These are phyloP conservation scores for Inga leiocalycina DNA, from an alignment of 306 rosid genomes.

Conservation along the genomic window DNA sequence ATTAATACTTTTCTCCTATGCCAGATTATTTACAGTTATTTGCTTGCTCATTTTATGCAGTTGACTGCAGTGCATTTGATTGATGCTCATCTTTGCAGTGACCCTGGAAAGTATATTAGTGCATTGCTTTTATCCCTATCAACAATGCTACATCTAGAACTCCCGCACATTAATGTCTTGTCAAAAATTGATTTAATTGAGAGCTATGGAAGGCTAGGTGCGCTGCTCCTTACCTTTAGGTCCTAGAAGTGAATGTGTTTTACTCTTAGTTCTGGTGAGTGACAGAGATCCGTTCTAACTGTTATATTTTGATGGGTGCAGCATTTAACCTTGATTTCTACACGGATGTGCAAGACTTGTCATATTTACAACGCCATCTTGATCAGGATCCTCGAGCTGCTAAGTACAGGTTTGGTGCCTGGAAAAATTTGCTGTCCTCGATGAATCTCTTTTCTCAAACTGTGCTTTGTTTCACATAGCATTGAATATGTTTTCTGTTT, in stretches of 20 bases:
- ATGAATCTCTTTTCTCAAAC: slow-evolving; percentile 23
- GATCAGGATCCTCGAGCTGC: slow-evolving; percentile 86
- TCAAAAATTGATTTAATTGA: slow-evolving; percentile 94
- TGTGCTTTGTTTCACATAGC: slow-evolving; percentile 21
- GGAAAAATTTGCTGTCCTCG: background rate
- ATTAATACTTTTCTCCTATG: background rate
- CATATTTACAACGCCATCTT: slow-evolving; percentile 76
- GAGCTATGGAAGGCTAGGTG: slow-evolving; percentile 90
- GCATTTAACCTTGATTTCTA: slow-evolving; percentile 93
- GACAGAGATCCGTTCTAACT: slow-evolving; percentile 32
- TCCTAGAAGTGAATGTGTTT: slow-evolving; percentile 11
- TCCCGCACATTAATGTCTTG: slow-evolving; percentile 85
- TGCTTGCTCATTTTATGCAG: slow-evolving; percentile 61
- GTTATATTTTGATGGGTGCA: slow-evolving; percentile 42
- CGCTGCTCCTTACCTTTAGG: slow-evolving; percentile 27
- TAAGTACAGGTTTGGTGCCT: slow-evolving; percentile 72
- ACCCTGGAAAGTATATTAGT: slow-evolving; percentile 92
- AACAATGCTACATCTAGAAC: slow-evolving; percentile 90
- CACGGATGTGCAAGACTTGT: slow-evolving; percentile 90
- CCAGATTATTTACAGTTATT: slow-evolving; percentile 25
- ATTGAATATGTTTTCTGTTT: background rate
- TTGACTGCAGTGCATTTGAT: slow-evolving; percentile 90
- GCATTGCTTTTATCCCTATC: slow-evolving; percentile 88
- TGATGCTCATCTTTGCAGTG: slow-evolving; percentile 96
- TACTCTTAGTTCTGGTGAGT: slow-evolving; percentile 17